Base-by-base conservation (phyloP, 2,329 filamentous ascomycete genomes). In the Cadophora malorum region DNA sequence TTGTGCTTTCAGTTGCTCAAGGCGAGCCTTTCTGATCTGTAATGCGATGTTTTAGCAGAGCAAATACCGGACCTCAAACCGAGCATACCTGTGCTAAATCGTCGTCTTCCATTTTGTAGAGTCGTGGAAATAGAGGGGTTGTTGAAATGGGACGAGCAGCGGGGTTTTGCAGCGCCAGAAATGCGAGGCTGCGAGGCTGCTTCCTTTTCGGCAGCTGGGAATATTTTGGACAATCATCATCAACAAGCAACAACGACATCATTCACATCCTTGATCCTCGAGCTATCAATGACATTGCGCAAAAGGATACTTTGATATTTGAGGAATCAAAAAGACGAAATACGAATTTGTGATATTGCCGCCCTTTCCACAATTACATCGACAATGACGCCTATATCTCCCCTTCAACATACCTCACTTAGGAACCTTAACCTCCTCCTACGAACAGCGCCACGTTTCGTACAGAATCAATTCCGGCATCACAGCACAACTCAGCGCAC, bases 1-100 rank as follows among this genome's bases (percentile, higher is more conserved):
- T 80, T 91, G 84, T 75, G 94, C 86, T 81, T 96, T 96, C 73
- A 98, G 90, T 83, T 99, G 94, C 81, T 95, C 92, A 65, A 97
- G 90, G 71, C 96, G 93, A 76, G 95, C 95, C 80, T 93, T 91
- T 79, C 95, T 86, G 78, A 98, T 97, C 91, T 97, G 77, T 21
- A 69, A 7, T 28, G 33, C 45, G 38, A 28, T 3, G 5, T 52
- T 53, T 67, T 35, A 66, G 21, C 12, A 9, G 31, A 56, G 10
- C 12, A 58, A 16, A 45, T 41, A 25, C 23, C 7, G 5, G 19
- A n/a, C 9, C 7, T 25, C 12, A 19, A 21, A 16, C 3, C 6
- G 28, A 1, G 14, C 55, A 23, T 71, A 78, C 76, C 65, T 76
- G 75, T 71, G 75, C 76, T 68, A 78, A 70, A 67, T 78, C 76